Evolutionary conservation across 1,139 yeast genomes (phyloP).

Genomic region (Magnusiomyces tetraspermus): DNA sequence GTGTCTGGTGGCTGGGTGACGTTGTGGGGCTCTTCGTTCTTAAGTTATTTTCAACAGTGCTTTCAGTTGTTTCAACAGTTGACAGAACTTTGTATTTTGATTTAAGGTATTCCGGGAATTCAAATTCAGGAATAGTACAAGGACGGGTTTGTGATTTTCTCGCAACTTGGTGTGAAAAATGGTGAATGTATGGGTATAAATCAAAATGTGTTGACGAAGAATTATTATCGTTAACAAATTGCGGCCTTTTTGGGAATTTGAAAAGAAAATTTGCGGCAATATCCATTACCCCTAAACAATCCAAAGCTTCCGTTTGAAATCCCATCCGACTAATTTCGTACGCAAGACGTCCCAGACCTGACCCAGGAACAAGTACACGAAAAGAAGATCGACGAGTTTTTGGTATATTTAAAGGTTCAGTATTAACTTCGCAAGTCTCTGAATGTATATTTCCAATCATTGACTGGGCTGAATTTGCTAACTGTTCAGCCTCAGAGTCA

Average conservation of each 20-base stretch:
- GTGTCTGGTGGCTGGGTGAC: not conserved
- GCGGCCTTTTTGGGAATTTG: not conserved
- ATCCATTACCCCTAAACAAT: constrained; percentile 65
- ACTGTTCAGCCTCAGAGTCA: constrained; percentile 8
- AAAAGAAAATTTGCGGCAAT: constrained; percentile 53
- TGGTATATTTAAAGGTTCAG: not conserved
- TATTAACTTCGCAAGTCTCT: not conserved
- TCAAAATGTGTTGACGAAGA: constrained; percentile 8
- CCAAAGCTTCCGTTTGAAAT: constrained; percentile 56
- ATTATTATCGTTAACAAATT: not conserved
- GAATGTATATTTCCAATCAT: constrained; percentile 14
- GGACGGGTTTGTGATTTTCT: constrained; percentile 45
- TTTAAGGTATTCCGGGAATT: not conserved
- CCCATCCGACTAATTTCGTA: constrained; percentile 45
- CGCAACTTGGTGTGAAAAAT: constrained; percentile 55
- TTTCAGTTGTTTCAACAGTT: not conserved
- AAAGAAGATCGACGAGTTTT: constrained; percentile 20
- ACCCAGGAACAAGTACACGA: constrained; percentile 65
- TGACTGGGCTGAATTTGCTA: not conserved
- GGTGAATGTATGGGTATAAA: constrained; percentile 54
- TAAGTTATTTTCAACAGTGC: not conserved
- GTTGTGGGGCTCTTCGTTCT: not conserved
- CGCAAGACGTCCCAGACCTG: constrained; percentile 67
- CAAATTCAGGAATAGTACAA: constrained; percentile 28
- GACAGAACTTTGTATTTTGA: constrained; percentile 3